These are phyloP conservation scores for Aspergillus incahuasiensis DNA, from an alignment of 495 filamentous ascomycete species.

Conservation along the genomic window DNA sequence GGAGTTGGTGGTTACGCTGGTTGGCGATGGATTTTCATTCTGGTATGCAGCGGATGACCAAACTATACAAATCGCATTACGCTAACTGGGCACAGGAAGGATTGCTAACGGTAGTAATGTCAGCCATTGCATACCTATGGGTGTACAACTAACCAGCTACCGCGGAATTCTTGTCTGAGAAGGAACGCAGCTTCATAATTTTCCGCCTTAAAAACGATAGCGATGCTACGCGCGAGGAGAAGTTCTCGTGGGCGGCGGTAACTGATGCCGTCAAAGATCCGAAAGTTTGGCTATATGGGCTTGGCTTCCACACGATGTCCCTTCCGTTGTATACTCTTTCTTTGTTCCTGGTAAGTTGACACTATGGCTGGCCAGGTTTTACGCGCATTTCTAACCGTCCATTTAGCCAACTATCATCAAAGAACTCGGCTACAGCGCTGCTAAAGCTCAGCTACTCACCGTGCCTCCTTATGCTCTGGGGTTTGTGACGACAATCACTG, in stretches of 20 bases:
- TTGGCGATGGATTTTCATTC: constrained; percentile 83
- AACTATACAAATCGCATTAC: neutral
- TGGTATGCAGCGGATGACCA: constrained; percentile 40
- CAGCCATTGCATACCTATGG: constrained; percentile 60
- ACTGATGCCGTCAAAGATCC: constrained; percentile 60
- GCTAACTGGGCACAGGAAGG: constrained; percentile 49
- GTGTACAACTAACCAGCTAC: constrained; percentile 70
- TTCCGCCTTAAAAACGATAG: constrained; percentile 56
- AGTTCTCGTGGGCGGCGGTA: constrained; percentile 63
- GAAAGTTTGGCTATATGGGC: constrained; percentile 70
- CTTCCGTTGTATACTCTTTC: constrained; percentile 74
- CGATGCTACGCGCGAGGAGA: constrained; percentile 58
- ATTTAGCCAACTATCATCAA: constrained; percentile 64
- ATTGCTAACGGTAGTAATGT: constrained; percentile 60
- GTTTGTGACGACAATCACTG: constrained; percentile 50
- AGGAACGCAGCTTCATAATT: constrained; percentile 57
- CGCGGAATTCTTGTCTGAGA: constrained; percentile 60
- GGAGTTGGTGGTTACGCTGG: constrained; percentile 61
- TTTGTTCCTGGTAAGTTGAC: constrained; percentile 58
- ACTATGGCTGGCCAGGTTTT: neutral
- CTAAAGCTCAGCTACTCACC: constrained; percentile 65
- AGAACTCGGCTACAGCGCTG: constrained; percentile 61
- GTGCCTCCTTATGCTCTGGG: constrained; percentile 68
- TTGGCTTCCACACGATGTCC: constrained; percentile 70
- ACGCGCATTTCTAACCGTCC: neutral